Conservation (phyloP, 1,284 basidiomycete genomes). For the Cryptococcus floricola region DNA sequence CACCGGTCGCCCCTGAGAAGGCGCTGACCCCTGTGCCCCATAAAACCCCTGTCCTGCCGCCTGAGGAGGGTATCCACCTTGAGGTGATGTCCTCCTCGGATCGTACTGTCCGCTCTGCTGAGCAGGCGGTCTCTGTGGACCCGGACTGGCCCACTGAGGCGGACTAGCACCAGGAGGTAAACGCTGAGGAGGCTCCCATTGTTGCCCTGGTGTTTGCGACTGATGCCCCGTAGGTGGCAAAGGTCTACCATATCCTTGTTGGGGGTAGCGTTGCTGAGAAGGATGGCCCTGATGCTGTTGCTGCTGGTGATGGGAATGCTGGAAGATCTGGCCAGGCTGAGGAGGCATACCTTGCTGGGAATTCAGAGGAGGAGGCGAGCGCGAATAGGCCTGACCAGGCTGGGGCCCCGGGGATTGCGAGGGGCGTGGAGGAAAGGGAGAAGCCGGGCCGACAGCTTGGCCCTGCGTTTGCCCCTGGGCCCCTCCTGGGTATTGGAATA, state of each 20-base stretch:
- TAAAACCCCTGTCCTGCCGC: not conserved
- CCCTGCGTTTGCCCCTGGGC: not conserved
- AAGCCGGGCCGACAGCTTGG: constrained; percentile 4
- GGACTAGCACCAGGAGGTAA: constrained; percentile 22
- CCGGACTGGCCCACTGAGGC: constrained; percentile 1
- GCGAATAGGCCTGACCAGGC: constrained; percentile 16
- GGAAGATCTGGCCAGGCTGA: constrained; percentile 49
- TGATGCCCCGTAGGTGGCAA: constrained; percentile 10
- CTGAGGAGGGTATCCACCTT: not conserved
- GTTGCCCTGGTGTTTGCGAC: constrained; percentile 1
- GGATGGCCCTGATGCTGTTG: constrained; percentile 4
- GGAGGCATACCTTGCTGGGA: constrained; percentile 9
- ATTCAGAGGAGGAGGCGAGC: constrained; percentile 3
- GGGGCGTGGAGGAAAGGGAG: constrained; percentile 11
- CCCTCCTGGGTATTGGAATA: constrained; percentile 40
- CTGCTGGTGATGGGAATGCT: constrained; percentile 26
- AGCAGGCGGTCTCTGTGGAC: not conserved
- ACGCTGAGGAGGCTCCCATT: constrained; percentile 22
- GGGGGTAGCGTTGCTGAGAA: constrained; percentile 1
- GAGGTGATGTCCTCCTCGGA: not conserved
- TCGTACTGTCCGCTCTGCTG: not conserved
- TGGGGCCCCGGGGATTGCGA: constrained; percentile 19
- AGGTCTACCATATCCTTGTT: constrained; percentile 7
- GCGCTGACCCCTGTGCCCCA: not conserved
- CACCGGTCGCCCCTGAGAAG: not conserved